phyloP scores from a whole-genome alignment of 805 yeast genomes.

The Yarrowia yakushimensis region DNA sequence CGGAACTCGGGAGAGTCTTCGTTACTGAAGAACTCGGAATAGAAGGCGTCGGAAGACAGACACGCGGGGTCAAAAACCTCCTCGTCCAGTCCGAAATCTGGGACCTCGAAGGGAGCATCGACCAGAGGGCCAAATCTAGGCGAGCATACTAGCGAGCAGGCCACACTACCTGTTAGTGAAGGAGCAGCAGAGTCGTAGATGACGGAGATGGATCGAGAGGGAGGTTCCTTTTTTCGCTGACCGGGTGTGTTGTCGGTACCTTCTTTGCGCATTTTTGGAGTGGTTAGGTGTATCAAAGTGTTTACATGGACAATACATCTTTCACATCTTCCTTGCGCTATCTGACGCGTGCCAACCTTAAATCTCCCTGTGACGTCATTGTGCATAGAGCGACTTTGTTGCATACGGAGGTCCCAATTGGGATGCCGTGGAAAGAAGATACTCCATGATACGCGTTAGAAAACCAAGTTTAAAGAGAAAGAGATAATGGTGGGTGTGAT shows the following conservation, averaged over 20 bases:
- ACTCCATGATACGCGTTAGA: neutral
- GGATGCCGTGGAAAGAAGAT: slow-evolving; percentile 5
- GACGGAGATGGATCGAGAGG: slow-evolving; percentile 5
- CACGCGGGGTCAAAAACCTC: slow-evolving; percentile 2
- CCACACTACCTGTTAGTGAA: neutral
- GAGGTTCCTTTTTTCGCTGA: slow-evolving; percentile 10
- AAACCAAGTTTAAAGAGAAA: neutral
- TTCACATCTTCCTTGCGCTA: neutral
- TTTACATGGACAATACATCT: too few relatives aligned
- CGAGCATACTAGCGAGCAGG: neutral
- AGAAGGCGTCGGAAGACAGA: slow-evolving; percentile 3
- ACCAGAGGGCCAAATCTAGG: slow-evolving; percentile 7
- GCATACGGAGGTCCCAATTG: neutral
- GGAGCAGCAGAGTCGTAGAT: slow-evolving; percentile 6
- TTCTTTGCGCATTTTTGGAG: slow-evolving; percentile 3
- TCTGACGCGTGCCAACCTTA: neutral
- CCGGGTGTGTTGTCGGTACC: neutral
- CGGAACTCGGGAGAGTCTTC: neutral
- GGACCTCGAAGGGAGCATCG: neutral
- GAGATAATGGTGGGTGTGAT: neutral
- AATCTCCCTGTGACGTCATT: neutral
- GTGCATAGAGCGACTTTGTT: neutral
- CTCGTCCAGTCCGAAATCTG: neutral
- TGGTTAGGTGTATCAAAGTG: neutral
- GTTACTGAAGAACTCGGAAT: neutral